Conservation (phyloP, 2,329 filamentous ascomycete species). For the Fusarium nygamai region DNA sequence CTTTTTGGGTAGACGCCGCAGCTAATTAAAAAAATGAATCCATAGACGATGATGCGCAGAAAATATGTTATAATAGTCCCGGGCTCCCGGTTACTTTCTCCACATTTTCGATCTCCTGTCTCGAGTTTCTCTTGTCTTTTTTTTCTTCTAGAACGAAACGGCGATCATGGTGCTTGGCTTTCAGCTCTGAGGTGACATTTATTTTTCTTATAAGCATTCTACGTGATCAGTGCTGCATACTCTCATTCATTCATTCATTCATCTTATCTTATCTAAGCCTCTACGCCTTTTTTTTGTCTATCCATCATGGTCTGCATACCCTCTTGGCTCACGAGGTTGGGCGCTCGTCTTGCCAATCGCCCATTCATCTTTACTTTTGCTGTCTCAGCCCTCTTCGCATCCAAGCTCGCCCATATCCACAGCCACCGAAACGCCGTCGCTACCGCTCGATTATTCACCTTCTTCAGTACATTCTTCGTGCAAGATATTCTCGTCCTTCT, state of each 20-base stretch:
- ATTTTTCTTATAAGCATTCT: not conserved
- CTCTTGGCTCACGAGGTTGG: not conserved
- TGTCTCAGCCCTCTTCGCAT: conserved; percentile 43
- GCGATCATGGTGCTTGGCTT: not conserved
- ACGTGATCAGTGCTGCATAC: not conserved
- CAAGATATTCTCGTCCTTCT: conserved; percentile 48
- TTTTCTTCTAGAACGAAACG: conserved; percentile 9
- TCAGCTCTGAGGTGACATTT: not conserved
- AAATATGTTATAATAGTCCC: not conserved
- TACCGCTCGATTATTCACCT: conserved; percentile 40
- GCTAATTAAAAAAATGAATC: not conserved
- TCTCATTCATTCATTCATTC: not conserved
- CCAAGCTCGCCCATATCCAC: conserved; percentile 48
- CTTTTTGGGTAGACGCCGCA: not conserved
- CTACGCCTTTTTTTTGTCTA: not conserved
- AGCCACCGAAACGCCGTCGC: conserved; percentile 46
- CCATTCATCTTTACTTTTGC: conserved; percentile 47
- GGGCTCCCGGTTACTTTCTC: not conserved
- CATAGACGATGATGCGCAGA: not conserved
- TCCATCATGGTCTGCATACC: conserved; percentile 4
- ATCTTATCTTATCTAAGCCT: not conserved
- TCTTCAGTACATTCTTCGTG: conserved; percentile 48
- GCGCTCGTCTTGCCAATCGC: conserved; percentile 43
- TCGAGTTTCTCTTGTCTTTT: not conserved
- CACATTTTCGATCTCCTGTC: not conserved